A percentile compares a stretch with the other conserved stretches of the same genome.
These are phyloP conservation scores for Talaromyces sp. DNA, from an alignment of 2,329 filamentous ascomycete genomes.

Conservation along the genomic window DNA sequence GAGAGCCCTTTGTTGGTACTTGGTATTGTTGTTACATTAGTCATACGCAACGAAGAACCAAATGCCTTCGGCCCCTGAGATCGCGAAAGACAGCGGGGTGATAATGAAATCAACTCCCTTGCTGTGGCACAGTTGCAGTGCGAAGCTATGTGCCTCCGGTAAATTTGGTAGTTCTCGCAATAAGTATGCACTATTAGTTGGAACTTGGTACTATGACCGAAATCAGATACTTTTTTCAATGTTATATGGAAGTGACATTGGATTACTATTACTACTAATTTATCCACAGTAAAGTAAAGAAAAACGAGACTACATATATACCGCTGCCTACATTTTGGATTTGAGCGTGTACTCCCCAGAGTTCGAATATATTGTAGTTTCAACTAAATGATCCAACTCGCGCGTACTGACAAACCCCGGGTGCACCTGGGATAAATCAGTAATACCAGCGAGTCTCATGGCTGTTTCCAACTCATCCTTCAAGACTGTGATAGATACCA, in stretches of 20 bases:
- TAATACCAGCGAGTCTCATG: conserved; percentile 68
- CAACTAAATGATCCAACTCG: not conserved
- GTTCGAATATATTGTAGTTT: not conserved
- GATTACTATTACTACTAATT: not conserved
- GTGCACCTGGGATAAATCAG: conserved; percentile 66
- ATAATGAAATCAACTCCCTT: not conserved
- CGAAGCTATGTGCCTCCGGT: not conserved
- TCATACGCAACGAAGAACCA: not conserved
- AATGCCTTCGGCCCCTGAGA: not conserved
- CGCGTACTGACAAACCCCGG: conserved; percentile 63
- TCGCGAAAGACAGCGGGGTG: not conserved
- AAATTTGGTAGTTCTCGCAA: not conserved
- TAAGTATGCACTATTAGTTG: not conserved
- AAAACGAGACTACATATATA: too few relatives aligned
- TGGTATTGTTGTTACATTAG: not conserved
- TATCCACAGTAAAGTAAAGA: not conserved
- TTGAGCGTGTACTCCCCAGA: not conserved
- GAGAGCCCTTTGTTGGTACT: not conserved
- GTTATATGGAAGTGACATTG: not conserved
- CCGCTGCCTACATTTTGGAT: not conserved
- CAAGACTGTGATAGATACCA: conserved; percentile 44
- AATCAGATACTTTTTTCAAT: not conserved
- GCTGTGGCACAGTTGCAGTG: not conserved
- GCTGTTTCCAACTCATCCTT: conserved; percentile 62
- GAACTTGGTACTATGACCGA: not conserved